Evolutionary conservation across 108 stramenopile species (phyloP).

Genomic region (Skeletonema grethae): DNA sequence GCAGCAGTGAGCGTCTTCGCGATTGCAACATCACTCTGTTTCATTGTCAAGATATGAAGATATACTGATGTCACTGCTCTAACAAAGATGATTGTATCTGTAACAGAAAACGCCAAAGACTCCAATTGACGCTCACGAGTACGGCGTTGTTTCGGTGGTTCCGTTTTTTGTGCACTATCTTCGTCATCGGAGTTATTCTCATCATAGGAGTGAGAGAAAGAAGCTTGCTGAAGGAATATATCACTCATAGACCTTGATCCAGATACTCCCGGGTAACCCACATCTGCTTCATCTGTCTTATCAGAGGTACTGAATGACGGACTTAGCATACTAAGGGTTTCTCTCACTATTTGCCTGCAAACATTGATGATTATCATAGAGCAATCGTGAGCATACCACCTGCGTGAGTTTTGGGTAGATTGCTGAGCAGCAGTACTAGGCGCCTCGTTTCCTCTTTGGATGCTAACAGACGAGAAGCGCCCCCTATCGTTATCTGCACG

Average conservation of each 20-base stretch:
- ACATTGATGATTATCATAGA: conserved; percentile 75
- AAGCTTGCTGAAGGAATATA: conserved; percentile 19
- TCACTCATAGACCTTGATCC: conserved; percentile 34
- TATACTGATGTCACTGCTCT: conserved; percentile 84
- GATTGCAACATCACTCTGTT: conserved; percentile 75
- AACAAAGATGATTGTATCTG: conserved; percentile 82
- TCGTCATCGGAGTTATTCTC: conserved; percentile 15
- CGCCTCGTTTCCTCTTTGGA: conserved; percentile 15
- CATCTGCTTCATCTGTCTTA: conserved; percentile 14
- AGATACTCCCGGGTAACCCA: conserved; percentile 17
- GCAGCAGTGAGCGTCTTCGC: conserved; percentile 70
- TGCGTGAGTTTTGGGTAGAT: conserved; percentile 65
- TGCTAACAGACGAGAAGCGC: conserved; percentile 6
- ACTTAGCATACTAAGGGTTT: conserved; percentile 61
- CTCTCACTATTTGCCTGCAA: conserved; percentile 76
- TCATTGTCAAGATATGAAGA: conserved; percentile 70
- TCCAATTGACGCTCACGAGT: conserved; percentile 13
- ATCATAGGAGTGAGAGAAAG: conserved; percentile 20
- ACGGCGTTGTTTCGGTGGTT: conserved; percentile 9
- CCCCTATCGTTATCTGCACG: conserved; percentile 29
- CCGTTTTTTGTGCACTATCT: conserved; percentile 12
- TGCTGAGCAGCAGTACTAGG: conserved; percentile 1
- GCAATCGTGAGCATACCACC: conserved; percentile 85
- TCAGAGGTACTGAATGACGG: conserved; percentile 27
- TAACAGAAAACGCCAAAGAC: conserved; percentile 49